Evolutionary conservation across 2,329 filamentous ascomycete species (phyloP).

Genomic region (Pseudocercospora vitis): DNA sequence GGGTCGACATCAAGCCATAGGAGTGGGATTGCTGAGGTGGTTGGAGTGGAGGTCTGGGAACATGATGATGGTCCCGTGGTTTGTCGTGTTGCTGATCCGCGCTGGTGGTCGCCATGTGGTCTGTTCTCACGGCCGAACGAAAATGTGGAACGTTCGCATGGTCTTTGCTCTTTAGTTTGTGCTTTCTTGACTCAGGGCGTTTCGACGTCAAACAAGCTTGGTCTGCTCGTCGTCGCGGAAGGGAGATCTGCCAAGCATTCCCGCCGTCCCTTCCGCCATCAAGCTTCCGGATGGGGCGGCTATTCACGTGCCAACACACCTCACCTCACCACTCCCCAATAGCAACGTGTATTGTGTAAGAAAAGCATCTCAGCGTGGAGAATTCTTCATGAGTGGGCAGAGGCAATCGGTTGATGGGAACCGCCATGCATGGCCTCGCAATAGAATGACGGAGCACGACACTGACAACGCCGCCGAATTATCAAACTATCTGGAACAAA

Average conservation of each 20-base stretch:
- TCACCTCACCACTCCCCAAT: not conserved
- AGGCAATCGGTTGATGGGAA: not conserved
- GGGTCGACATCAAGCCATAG: slow-evolving; percentile 29
- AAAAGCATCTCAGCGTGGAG: not conserved
- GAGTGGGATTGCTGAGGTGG: slow-evolving; percentile 29
- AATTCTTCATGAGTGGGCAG: not conserved
- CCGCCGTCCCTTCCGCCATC: not conserved
- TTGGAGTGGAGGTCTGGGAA: slow-evolving; percentile 17
- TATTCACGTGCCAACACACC: not conserved
- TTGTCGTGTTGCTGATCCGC: not conserved
- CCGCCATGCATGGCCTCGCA: not conserved
- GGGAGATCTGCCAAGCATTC: not conserved
- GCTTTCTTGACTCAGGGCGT: not conserved
- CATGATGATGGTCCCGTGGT: not conserved
- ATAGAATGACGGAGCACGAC: not conserved
- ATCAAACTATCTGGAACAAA: not conserved
- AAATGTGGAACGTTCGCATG: not conserved
- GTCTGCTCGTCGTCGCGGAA: not conserved
- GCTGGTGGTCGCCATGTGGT: slow-evolving; percentile 5
- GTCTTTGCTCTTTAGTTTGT: too few species aligned
- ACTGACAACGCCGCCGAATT: not conserved
- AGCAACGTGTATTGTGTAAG: not conserved
- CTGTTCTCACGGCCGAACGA: not conserved
- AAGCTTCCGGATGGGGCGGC: not conserved
- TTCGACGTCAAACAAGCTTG: not conserved